Percentiles rank a stretch among this genome's conserved stretches.
phyloP scores from a whole-genome alignment of 2,329 filamentous ascomycete genomes.

The Penicillium brasilianum region DNA sequence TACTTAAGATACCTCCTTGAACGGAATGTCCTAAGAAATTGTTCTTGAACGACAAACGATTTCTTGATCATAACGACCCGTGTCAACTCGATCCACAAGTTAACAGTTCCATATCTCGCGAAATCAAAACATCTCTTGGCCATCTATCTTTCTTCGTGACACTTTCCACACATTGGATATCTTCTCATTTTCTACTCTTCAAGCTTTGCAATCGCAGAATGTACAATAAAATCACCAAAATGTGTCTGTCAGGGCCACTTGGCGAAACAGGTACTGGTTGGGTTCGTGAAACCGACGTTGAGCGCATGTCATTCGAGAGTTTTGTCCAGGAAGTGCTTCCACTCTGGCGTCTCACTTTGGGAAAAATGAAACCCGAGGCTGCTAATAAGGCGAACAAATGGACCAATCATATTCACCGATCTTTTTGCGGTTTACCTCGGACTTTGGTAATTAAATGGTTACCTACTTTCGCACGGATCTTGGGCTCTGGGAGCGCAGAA shows the following conservation, averaged over 20 bases:
- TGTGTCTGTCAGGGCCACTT: not conserved
- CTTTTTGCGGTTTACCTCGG: not conserved
- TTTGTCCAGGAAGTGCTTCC: not conserved
- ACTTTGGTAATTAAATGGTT: not conserved
- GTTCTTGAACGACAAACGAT: not conserved
- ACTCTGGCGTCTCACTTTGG: not conserved
- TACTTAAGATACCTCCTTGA: not conserved
- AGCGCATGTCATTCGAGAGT: not conserved
- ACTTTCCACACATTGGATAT: not conserved
- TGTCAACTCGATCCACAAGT: too few species aligned
- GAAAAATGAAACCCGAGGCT: not conserved
- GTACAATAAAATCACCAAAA: not conserved
- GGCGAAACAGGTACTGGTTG: too few species aligned
- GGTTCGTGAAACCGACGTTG: too few species aligned
- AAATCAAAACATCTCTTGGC: not conserved
- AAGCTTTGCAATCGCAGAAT: not conserved
- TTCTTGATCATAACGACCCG: not conserved
- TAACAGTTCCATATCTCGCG: not conserved
- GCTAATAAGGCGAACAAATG: not conserved
- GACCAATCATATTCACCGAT: not conserved
- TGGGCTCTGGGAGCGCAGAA: not conserved
- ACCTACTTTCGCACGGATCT: not conserved
- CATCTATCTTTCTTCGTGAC: not conserved
- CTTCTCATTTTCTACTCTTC: not conserved
- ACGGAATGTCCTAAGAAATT: not conserved